Percentiles rank a stretch among this genome's conserved stretches.
phyloP scores from a whole-genome alignment of 768 basidiomycete genomes.

The Leucocoprinus birnbaumii region DNA sequence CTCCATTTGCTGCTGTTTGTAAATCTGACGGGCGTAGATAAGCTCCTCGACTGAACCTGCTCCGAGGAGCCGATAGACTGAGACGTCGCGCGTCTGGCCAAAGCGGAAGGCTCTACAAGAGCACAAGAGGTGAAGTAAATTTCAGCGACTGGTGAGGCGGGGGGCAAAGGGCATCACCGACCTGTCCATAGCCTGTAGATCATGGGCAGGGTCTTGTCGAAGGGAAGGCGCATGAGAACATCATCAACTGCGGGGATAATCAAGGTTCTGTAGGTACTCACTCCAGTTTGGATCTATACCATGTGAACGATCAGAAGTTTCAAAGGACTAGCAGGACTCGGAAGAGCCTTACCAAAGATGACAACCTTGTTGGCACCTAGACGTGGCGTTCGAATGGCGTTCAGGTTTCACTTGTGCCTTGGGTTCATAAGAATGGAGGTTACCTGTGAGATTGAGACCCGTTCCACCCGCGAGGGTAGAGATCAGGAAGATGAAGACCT shows the following conservation, averaged over 20 bases:
- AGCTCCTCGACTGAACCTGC: slow-evolving; percentile 87
- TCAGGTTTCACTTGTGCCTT: not conserved
- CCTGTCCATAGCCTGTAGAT: slow-evolving; percentile 89
- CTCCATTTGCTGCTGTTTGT: slow-evolving; percentile 94
- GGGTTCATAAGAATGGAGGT: slow-evolving; percentile 8
- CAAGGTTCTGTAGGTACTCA: slow-evolving; percentile 34
- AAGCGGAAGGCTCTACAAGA: slow-evolving; percentile 66
- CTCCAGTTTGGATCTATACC: slow-evolving; percentile 90
- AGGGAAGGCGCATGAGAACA: not conserved
- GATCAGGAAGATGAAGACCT: slow-evolving; percentile 80
- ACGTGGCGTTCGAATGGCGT: not conserved
- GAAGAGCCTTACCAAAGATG: slow-evolving; percentile 63
- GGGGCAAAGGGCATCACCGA: slow-evolving; percentile 14
- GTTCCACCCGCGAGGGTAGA: slow-evolving; percentile 92
- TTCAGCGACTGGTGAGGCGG: too few species aligned
- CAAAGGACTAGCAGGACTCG: slow-evolving; percentile 1
- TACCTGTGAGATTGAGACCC: slow-evolving; percentile 78
- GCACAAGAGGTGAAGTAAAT: not conserved
- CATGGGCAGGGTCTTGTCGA: slow-evolving; percentile 83
- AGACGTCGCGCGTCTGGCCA: slow-evolving; percentile 84
- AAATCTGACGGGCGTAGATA: slow-evolving; percentile 86
- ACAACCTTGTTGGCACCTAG: slow-evolving; percentile 90
- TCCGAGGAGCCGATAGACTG: slow-evolving; percentile 79
- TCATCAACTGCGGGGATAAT: not conserved
- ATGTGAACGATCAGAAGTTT: slow-evolving; percentile 9